Evolutionary conservation across 306 rosid genomes (phyloP), one percentile per base, ranked within the genome.

Genomic region (Lathyrus sativus): DNA sequence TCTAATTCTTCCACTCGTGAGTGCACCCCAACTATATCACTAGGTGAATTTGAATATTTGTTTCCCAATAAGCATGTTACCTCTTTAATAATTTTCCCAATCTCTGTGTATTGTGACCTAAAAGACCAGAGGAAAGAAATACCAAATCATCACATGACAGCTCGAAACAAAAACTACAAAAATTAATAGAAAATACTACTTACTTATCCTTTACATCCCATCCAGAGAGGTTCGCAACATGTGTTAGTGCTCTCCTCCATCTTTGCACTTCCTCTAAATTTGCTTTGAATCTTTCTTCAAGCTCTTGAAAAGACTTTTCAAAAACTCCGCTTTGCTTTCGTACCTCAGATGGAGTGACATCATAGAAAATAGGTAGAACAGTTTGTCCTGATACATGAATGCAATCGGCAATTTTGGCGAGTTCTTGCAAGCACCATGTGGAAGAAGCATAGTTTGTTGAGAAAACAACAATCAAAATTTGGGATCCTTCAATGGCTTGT

Each of bases 381-480:
- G 29, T 26, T 26, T 26, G 29, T 26, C 29, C 29, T 26, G 29
- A 26, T 2, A 26, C 29, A 3, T 26, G 29, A 26, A 35, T 15
- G n/a, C 5, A 43, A 1, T 68, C 45, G 0, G 22, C 35, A 2
- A 78, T 74, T 67, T 62, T 54, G 1, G n/a, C 46, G 2, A 78
- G 63, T 7, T 78, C 79, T 19, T 5, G 53, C 57, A 78, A 35
- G 75, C 82, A 73, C 82, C 79, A 78, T 2, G 63, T 43, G 51
- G 51, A 45, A 45, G 51, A 45, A 45, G 51, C 51, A n/a, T n/a
- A 45, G 3, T 45, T 45, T 45, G 3, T 18, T 12, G 76, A 71
- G 59, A 71, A 48, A 59, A 68, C 38, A 9, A 76, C 65, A 43
- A 76, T 51, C 4, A 70, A 62, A 29, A 68, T 0, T 0, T 8